Evolutionary conservation across 805 yeast species (phyloP).

Genomic region (Saccharomycopsis schoenii): DNA sequence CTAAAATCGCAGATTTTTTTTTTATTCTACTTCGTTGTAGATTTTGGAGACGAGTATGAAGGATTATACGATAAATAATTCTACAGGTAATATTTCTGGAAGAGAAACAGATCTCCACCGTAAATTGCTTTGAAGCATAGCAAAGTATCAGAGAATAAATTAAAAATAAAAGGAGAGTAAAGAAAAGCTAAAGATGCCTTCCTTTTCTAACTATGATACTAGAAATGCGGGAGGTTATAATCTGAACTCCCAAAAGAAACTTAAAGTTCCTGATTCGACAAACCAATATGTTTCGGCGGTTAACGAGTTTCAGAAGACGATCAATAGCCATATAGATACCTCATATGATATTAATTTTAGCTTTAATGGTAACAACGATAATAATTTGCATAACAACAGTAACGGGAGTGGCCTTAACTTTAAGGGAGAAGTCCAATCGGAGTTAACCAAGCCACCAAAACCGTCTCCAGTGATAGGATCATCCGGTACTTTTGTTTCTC

Average conservation of each 20-base stretch:
- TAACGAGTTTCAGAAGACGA: slow-evolving; percentile 17
- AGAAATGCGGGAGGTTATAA: background rate
- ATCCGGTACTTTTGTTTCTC: background rate
- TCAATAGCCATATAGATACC: slow-evolving; percentile 17
- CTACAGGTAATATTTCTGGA: too few species aligned
- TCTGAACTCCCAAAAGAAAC: background rate
- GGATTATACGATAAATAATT: too few species aligned
- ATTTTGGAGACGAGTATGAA: background rate
- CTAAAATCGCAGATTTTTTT: background rate
- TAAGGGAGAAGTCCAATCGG: background rate
- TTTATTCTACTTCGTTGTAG: background rate
- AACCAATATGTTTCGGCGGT: slow-evolving; percentile 3
- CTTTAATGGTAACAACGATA: slow-evolving; percentile 3
- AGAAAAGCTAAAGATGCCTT: background rate
- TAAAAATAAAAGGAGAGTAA: background rate
- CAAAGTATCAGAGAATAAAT: background rate
- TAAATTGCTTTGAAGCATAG: background rate
- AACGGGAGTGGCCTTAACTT: background rate
- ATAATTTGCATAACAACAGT: background rate
- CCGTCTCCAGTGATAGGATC: background rate
- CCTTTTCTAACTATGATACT: background rate
- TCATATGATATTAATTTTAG: slow-evolving; percentile 18
- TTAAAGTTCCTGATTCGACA: background rate
- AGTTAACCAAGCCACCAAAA: background rate
- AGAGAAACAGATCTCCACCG: background rate